A percentile compares a stretch with the other conserved stretches of the same genome.
These are phyloP conservation scores for Buxus sempervirens DNA, from an alignment of 164 flowering plant genomes.

Conservation along the genomic window DNA sequence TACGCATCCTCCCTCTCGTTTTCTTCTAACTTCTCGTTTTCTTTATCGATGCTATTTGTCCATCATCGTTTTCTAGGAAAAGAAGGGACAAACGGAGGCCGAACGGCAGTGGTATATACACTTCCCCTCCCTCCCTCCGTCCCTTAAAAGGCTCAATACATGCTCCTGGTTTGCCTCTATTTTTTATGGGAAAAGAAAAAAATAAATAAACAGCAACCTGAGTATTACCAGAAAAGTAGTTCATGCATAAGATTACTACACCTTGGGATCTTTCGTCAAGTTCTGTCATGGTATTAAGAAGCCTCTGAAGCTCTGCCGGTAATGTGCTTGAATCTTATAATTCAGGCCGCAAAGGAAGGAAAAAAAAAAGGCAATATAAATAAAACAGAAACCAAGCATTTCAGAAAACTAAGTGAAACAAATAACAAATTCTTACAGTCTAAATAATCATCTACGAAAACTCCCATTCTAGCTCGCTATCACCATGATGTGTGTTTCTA, in stretches of 20 bases:
- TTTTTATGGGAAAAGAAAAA: slow-evolving; percentile 35
- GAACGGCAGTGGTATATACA: too few species aligned
- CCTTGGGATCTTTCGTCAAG: slow-evolving; percentile 95
- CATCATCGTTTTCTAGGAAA: too few species aligned
- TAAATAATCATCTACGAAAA: slow-evolving; percentile 88
- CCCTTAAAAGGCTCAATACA: slow-evolving; percentile 86
- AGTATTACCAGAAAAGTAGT: slow-evolving; percentile 1
- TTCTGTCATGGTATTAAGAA: slow-evolving; percentile 87
- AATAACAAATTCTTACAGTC: slow-evolving; percentile 57
- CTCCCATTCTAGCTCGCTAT: slow-evolving; percentile 98
- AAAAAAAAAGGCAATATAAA: not conserved
- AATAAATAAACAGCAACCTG: slow-evolving; percentile 2
- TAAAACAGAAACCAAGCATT: not conserved
- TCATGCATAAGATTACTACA: slow-evolving; percentile 17
- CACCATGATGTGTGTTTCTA: slow-evolving; percentile 57
- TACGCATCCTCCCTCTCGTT: too few species aligned
- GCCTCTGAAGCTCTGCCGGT: slow-evolving; percentile 97
- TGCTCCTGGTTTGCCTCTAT: slow-evolving; percentile 82
- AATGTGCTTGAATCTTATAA: slow-evolving; percentile 84
- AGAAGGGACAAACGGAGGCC: too few species aligned
- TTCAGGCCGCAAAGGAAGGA: not conserved
- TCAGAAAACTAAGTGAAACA: not conserved
- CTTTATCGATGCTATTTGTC: too few species aligned
- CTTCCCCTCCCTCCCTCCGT: too few species aligned
- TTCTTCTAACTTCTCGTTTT: too few species aligned